Percentiles rank a stretch among this genome's conserved stretches.
These are phyloP conservation scores for Saitozyma podzolica DNA, from an alignment of 768 basidiomycete genomes.

Conservation along the genomic window DNA sequence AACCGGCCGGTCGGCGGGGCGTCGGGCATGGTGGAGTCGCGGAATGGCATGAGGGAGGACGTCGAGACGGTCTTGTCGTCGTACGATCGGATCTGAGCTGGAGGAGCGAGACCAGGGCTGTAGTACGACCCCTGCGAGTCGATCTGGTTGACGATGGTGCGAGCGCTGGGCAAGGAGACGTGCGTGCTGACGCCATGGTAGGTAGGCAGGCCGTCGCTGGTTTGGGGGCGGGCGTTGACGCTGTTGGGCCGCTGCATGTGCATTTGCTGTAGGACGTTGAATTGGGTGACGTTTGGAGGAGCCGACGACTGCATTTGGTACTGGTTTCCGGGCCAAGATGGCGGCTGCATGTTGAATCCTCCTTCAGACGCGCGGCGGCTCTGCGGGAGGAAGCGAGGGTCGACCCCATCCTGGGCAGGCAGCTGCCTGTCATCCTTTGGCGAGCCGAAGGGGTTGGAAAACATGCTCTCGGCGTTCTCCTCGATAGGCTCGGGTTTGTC, in stretches of 20 bases:
- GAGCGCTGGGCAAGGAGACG: slow-evolving; percentile 8
- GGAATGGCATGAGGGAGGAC: slow-evolving; percentile 2
- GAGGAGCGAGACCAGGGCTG: slow-evolving; percentile 1
- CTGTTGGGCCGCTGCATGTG: slow-evolving; percentile 8
- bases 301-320: slow-evolving; percentile 12
- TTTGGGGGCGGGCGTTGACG: slow-evolving; percentile 37
- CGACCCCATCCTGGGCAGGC: slow-evolving; percentile 18
- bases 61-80: neutral
- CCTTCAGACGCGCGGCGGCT: slow-evolving; percentile 37
- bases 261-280: slow-evolving; percentile 11
- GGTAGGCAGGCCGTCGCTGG: slow-evolving; percentile 40
- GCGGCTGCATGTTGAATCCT: slow-evolving; percentile 22
- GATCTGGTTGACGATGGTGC: slow-evolving; percentile 16
- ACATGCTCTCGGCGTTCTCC: slow-evolving; percentile 26
- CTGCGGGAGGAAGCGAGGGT: slow-evolving; percentile 26
- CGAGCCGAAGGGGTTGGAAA: slow-evolving; percentile 35
- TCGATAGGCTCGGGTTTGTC: slow-evolving; percentile 23
- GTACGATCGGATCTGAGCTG: slow-evolving; percentile 10
- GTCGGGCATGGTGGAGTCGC: slow-evolving; percentile 5
- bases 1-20: slow-evolving; percentile 1
- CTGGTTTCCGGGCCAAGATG: slow-evolving; percentile 4
- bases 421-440: slow-evolving; percentile 13
- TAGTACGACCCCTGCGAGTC: neutral
- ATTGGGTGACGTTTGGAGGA: slow-evolving; percentile 17
- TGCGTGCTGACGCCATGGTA: slow-evolving; percentile 4